phyloP scores from a whole-genome alignment of 2,329 filamentous ascomycete genomes.

The Leptosphaerulina australis region DNA sequence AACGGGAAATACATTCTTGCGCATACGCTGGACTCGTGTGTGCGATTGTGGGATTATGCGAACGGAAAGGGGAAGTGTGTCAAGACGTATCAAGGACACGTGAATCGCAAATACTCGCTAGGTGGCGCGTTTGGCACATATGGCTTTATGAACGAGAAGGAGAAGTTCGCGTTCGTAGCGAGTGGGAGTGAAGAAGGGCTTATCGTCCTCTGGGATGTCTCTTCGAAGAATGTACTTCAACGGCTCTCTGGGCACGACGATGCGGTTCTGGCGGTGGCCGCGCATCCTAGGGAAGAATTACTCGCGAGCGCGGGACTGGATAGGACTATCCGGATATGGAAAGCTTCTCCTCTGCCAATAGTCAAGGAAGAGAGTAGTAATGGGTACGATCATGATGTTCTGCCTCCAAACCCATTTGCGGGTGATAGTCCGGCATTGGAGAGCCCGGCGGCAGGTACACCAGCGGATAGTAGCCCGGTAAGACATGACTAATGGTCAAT shows the following conservation, averaged over 20 bases:
- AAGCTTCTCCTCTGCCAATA: slow-evolving; percentile 2
- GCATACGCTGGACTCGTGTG: slow-evolving; percentile 86
- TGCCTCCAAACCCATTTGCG: slow-evolving; percentile 31
- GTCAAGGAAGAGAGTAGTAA: slow-evolving; percentile 7
- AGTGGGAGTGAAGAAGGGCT: slow-evolving; percentile 88
- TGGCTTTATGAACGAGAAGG: slow-evolving; percentile 40
- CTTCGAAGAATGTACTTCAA: slow-evolving; percentile 82
- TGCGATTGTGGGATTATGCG: slow-evolving; percentile 95
- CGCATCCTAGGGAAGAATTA: slow-evolving; percentile 59
- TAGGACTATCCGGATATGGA: slow-evolving; percentile 8
- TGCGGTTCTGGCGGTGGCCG: slow-evolving; percentile 65
- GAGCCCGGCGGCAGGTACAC: slow-evolving; percentile 8
- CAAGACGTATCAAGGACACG: slow-evolving; percentile 96
- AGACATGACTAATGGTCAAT: slow-evolving; percentile 2
- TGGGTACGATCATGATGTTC: slow-evolving; percentile 26
- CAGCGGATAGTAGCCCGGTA: slow-evolving; percentile 6
- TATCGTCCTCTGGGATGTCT: slow-evolving; percentile 89
- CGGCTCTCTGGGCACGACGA: slow-evolving; percentile 62
- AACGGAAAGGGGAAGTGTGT: slow-evolving; percentile 86
- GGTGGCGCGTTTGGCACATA: slow-evolving; percentile 80
- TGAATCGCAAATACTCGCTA: slow-evolving; percentile 84
- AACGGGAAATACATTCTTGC: slow-evolving; percentile 94
- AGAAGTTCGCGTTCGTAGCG: slow-evolving; percentile 67
- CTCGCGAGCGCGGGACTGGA: slow-evolving; percentile 66
- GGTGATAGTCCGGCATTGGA: slow-evolving; percentile 15